Evolutionary conservation across 306 rosid species (phyloP), one percentile per base, ranked within the genome.

Genomic region (Cicer yamashitae): DNA sequence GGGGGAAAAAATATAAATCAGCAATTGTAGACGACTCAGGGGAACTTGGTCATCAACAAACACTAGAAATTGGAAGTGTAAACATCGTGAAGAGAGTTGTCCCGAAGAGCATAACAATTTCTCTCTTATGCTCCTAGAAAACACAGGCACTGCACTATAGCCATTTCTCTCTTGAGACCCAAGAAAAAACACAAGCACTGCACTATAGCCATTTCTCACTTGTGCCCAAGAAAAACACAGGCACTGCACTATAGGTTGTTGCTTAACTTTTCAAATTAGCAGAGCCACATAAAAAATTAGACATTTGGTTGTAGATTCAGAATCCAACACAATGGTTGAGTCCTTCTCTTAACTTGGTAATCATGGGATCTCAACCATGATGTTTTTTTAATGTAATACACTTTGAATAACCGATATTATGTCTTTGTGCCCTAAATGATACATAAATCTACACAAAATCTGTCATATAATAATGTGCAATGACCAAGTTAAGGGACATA

Each of bases 301-400:
- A 61, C 53, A 71, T 22, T 43, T 40, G 50, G 48, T 62, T 59
- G 15, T 37, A 38, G 57, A 70, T 59, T 43, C 37, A 38, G 57
- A 70, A 15, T 61, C 47, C 8, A 22, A 14, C 37, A 70, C 51
- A 63, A 47, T 37, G 3, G 37, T 30, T 30, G 48, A 34, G 8
- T 40, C 38, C 25, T 46, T 6, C 8, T 11, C 61, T 62, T 20
- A 77, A 54, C 67, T 56, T 9, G 7, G 25, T 51, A 46, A 56
- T 74, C 63, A 66, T 46, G 58, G 20, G 56, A 67, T 81, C 54
- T 61, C 62, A 71, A 38, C 10, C 15, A 7, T 13, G 57, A 63
- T 76, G 40, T 46, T 70, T 18, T 53, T 45, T 45, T 53, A 53
- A 76, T 47, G 40, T 17, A 11, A 45, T 43, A 22, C 37, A 44